Base-by-base conservation (phyloP, 345 rosid species). In the Microcos paniculata region DNA sequence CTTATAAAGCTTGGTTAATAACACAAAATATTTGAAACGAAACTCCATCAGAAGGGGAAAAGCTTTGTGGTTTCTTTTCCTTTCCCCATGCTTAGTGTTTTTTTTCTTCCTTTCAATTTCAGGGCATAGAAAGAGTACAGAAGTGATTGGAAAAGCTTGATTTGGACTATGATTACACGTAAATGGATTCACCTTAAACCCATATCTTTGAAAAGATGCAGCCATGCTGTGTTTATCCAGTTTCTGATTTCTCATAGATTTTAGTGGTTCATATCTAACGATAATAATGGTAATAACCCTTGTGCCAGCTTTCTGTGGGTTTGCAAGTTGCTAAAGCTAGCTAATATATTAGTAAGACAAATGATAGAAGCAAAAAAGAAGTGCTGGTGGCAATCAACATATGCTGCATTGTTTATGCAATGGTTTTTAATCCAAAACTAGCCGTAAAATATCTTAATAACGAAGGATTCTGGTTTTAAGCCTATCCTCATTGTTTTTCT, bases 401-500 rank as follows among this genome's bases (percentile, higher is more conserved):
- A 49, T 69, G 43, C 40, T 31, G 15, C 12, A 8, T 30, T 0
- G 18, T 42, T 69, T 69, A 19, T 18, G 59, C 18, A 30, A 59
- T 30, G 16, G 30, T 15, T 59, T 12, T 59, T 59, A 4, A 30
- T 59, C 38, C 14, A 59, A 59, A 30, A 30, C 21, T 28, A 30
- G 11, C 6, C 31, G 46, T 51, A 51, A 49, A 31, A 57, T 11
- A 18, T 38, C 52, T 72, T 42, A 42, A 42, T 43, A 24, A 43
- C 76, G 9, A 40, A 13, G 66, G 12, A 6, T 61, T 31, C 61
- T 43, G n/a, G 23, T 4, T 46, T 28, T 62, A 24, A 70, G 65
- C 42, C 9, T 35, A 42, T 70, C 18, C 45, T 77, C 42, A 63
- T 64, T 35, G 14, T 55, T 45, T 73, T 70, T 21, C 42, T 65